A percentile compares a stretch with the other conserved stretches of the same genome.
Evolutionary conservation across 306 rosid species (phyloP).

Genomic region (Hippophae tibetana): DNA sequence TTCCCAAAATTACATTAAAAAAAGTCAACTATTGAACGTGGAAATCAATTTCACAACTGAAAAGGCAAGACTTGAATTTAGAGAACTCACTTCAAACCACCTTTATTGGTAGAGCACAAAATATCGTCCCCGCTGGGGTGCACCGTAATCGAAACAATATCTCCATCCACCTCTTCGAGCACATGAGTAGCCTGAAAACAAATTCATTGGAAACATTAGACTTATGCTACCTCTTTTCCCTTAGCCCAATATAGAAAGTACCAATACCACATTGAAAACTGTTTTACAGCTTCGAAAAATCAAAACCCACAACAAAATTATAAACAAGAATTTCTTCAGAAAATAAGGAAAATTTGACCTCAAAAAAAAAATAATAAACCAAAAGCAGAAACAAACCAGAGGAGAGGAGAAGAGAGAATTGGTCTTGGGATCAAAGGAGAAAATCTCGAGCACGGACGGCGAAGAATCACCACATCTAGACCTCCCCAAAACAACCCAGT

Average conservation of each 20-base stretch:
- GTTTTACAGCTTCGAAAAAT: too few species aligned
- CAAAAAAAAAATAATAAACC: not conserved
- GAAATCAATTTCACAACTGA: too few species aligned
- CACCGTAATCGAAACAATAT: conserved; percentile 67
- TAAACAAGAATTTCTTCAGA: not conserved
- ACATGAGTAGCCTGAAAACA: conserved; percentile 44
- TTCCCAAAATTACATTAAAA: too few species aligned
- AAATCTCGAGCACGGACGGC: conserved; percentile 60
- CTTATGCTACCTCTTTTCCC: not conserved
- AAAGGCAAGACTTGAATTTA: not conserved
- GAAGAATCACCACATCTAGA: conserved; percentile 40
- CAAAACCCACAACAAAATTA: too few species aligned
- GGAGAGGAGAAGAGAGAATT: conserved; percentile 57
- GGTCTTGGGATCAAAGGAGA: conserved; percentile 62
- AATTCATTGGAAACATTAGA: not conserved
- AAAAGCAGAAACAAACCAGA: conserved; percentile 38
- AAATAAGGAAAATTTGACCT: not conserved
- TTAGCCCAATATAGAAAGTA: not conserved
- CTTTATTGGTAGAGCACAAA: conserved; percentile 65
- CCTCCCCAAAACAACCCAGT: conserved; percentile 52
- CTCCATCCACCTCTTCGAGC: conserved; percentile 81
- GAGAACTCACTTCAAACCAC: conserved; percentile 79
- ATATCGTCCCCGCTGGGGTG: conserved; percentile 78
- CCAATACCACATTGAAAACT: not conserved
- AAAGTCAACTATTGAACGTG: too few species aligned